Evolutionary conservation across 1,284 basidiomycete genomes (phyloP).

Genomic region (Ceratobasidium sp.): DNA sequence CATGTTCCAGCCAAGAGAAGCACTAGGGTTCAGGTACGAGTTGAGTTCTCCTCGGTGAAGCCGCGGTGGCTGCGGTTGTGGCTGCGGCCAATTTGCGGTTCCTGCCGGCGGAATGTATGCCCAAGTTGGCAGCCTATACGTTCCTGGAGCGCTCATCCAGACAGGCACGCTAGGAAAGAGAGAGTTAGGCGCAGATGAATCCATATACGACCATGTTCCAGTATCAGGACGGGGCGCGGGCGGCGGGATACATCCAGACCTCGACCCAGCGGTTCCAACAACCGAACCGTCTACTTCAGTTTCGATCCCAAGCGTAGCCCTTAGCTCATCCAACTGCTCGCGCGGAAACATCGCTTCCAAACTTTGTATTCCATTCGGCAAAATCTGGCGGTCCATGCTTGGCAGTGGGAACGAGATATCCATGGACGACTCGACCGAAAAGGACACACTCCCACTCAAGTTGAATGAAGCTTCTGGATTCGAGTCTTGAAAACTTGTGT

Average conservation of each 20-base stretch:
- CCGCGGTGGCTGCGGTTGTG: too few relatives aligned
- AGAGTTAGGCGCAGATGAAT: background rate
- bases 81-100: background rate
- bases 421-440: background rate
- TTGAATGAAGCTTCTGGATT: background rate
- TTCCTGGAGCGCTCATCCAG: conserved; percentile 7
- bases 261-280: too few relatives aligned
- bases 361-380: background rate
- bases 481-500: conserved; percentile 3
- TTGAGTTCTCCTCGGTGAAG: background rate
- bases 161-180: background rate
- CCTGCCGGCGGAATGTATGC: background rate
- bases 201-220: conserved; percentile 15
- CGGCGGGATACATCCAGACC: too few relatives aligned
- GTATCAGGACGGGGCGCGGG: conserved; percentile 34
- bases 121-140: background rate
- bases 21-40: background rate
- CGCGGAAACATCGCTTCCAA: background rate
- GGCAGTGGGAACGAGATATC: background rate
- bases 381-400: background rate
- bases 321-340: too few relatives aligned
- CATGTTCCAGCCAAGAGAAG: conserved; percentile 24
- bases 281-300: background rate
- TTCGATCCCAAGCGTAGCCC: background rate
- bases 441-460: background rate